Evolutionary conservation across 2,329 filamentous ascomycete genomes (phyloP).

Genomic region (Fusarium newnesense): DNA sequence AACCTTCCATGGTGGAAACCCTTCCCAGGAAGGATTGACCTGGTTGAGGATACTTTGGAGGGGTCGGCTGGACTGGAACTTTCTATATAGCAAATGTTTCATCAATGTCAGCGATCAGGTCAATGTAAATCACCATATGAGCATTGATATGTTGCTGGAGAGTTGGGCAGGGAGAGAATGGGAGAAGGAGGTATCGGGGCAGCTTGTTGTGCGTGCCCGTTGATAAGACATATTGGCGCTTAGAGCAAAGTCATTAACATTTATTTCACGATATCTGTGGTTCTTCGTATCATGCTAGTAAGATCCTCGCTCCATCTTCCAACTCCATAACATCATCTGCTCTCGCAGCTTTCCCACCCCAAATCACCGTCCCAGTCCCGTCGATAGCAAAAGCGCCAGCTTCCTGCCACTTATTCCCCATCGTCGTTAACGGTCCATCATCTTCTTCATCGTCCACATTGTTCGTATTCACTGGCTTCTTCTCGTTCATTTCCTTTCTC

Average conservation of each 20-base stretch:
- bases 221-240: no score
- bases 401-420: slow-evolving; percentile 68
- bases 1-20: not conserved
- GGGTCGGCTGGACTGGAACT: slow-evolving; percentile 4
- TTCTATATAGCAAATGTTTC: not conserved
- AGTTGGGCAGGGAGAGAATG: not conserved
- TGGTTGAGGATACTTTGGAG: slow-evolving; percentile 1
- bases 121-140: not conserved
- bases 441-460: slow-evolving; percentile 38
- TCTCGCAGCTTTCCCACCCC: slow-evolving; percentile 59
- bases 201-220: not conserved
- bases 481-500: slow-evolving; percentile 46
- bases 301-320: slow-evolving; percentile 59
- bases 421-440: slow-evolving; percentile 55
- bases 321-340: slow-evolving; percentile 64
- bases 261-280: no score
- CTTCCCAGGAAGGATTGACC: not conserved
- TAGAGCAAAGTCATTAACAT: no score
- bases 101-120: not conserved
- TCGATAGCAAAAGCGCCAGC: slow-evolving; percentile 63
- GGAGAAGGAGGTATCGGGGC: not conserved
- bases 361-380: slow-evolving; percentile 60
- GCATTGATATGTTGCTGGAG: not conserved
- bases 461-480: not conserved
- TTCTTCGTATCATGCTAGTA: slow-evolving; percentile 33